Evolutionary conservation across 2,329 filamentous ascomycete species (phyloP), one percentile per base, ranked within the genome.

Genomic region (Westerdykella aurantiaca): DNA sequence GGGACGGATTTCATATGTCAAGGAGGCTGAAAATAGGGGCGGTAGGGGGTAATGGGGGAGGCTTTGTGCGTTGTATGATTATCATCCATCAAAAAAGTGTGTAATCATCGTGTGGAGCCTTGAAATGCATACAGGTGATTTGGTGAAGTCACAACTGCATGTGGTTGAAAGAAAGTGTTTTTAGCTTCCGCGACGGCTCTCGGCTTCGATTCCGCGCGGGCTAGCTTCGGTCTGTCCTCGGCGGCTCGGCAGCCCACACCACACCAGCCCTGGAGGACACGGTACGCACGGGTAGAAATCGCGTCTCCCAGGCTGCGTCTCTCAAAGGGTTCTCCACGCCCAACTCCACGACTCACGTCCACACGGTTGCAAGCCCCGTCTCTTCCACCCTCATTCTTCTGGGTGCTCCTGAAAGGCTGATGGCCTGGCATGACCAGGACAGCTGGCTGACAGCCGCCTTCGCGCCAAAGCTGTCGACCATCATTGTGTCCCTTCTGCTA

Each of bases 401-500:
- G 25, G 25, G 25, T 29, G 25, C 25, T 12, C 9, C 17, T 35
- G 13, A 34, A 16, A 13, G 12, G 3, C 31, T 34, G 31, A 67
- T 67, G 64, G 60, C 63, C 37, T 67, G 64, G 64, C 49, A 66
- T 48, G 62, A 67, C 46, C 45, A 61, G 49, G 61, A 67, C 51
- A 64, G 63, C 56, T 75, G 70, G 70, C 62, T 71, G 37, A 74
- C 72, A 13, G 69, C 68, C 55, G 66, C 69, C 31, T 69, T 75
- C 46, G 70, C 70, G 40, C 71, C 73, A 3, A 61, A 64, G 34
- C 58, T 66, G 21, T 66, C 68, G 7, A 69, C 72, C 46, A 78
- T 97, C 57, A 54, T 82, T 48, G 64, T 91, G 61, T 85, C 88
- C 12, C 60, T 85, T 16, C 52, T 88, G 44, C 72, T 95, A 59